Conservation (phyloP, 345 rosid species). For the Laguncularia racemosa region DNA sequence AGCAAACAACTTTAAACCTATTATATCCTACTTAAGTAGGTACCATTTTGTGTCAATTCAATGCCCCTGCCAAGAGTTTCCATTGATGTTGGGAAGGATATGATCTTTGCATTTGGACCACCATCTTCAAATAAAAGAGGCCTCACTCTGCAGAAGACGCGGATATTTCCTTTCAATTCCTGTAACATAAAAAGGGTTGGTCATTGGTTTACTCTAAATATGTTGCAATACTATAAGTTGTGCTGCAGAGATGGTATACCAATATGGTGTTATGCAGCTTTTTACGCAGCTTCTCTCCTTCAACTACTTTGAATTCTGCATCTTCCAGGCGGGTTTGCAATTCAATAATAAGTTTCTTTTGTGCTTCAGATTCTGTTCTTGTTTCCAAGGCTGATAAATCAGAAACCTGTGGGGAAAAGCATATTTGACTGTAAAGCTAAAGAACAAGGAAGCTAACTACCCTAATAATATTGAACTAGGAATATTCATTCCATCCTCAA, state of each 20-base stretch:
- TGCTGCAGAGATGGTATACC: conserved; percentile 32
- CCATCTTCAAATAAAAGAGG: conserved; percentile 73
- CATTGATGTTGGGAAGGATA: conserved; percentile 64
- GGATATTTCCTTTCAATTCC: conserved; percentile 97
- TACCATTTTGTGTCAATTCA: conserved; percentile 77
- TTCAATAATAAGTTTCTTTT: conserved; percentile 58
- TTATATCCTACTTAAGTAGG: neutral
- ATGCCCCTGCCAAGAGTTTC: conserved; percentile 76
- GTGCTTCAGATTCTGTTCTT: conserved; percentile 63
- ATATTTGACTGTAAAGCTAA: neutral
- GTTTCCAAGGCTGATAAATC: conserved; percentile 72
- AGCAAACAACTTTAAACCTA: neutral
- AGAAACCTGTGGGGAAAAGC: conserved; percentile 41
- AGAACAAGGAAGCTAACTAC: no score
- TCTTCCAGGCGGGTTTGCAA: conserved; percentile 62
- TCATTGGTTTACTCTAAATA: conserved; percentile 8
- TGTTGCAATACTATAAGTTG: neutral
- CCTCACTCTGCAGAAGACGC: conserved; percentile 96
- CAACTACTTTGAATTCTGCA: conserved; percentile 79
- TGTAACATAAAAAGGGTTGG: conserved; percentile 18
- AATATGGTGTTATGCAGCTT: conserved; percentile 92
- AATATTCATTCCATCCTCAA: no score
- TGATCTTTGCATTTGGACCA: conserved; percentile 40
- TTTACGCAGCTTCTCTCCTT: conserved; percentile 90
- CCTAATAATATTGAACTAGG: no score